phyloP scores from a whole-genome alignment of 2,329 filamentous ascomycete species.

The Stachybotrys chlorohalonatus region DNA sequence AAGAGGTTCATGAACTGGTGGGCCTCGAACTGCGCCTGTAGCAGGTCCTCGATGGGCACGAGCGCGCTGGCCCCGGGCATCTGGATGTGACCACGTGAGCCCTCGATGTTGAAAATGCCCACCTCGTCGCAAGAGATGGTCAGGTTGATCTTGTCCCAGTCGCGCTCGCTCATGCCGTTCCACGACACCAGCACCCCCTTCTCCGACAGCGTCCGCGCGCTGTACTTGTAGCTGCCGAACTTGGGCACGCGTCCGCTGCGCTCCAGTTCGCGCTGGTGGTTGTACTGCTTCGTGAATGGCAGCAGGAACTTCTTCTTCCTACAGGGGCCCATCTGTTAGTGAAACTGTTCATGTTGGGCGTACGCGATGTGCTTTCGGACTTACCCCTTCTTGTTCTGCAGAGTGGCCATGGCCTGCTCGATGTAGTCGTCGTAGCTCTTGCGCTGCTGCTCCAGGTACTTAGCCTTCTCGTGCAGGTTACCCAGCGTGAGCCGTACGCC shows the following conservation, averaged over 20 bases:
- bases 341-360: not conserved
- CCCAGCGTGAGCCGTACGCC: constrained; percentile 66
- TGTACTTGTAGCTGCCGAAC: constrained; percentile 97
- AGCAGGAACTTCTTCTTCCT: constrained; percentile 88
- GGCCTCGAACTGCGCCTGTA: constrained; percentile 96
- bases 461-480: constrained; percentile 76
- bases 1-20: constrained; percentile 95
- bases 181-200: constrained; percentile 93
- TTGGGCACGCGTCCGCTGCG: constrained; percentile 88
- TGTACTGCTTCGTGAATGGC: constrained; percentile 97
- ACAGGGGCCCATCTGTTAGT: constrained; percentile 8
- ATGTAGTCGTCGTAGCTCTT: constrained; percentile 99
- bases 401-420: constrained; percentile 92
- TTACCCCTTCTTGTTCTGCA: constrained; percentile 92
- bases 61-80: constrained; percentile 86
- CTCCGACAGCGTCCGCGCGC: constrained; percentile 75
- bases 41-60: constrained; percentile 82
- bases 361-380: constrained; percentile 12
- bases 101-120: constrained; percentile 88
- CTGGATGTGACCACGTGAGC: constrained; percentile 85
- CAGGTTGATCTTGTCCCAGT: constrained; percentile 88
- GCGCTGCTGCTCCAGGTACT: constrained; percentile 87
- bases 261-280: constrained; percentile 93
- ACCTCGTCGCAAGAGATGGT: constrained; percentile 93
- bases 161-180: constrained; percentile 67